A percentile compares a stretch with the other conserved stretches of the same genome.
Conservation (phyloP, 1,284 basidiomycete genomes). For the Sanghuangporus baumii region DNA sequence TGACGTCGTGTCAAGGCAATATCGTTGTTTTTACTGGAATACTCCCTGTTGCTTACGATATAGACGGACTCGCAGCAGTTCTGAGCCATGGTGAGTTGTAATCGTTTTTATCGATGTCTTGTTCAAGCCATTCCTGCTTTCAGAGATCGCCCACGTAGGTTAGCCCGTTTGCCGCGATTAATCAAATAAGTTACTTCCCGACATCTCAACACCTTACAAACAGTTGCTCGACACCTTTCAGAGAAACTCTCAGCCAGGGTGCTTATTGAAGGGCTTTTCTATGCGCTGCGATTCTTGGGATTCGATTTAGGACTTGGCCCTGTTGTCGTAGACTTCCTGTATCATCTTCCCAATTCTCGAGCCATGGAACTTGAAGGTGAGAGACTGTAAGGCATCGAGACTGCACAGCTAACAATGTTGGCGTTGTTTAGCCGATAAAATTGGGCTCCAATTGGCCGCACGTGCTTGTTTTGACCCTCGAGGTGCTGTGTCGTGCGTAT, state of each 20-base stretch:
- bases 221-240: conserved; percentile 72
- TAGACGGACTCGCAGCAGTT: conserved; percentile 82
- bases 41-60: conserved; percentile 72
- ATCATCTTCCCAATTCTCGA: conserved; percentile 81
- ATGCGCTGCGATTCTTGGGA: conserved; percentile 47
- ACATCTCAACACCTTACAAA: neutral
- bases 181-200: neutral
- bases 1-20: conserved; percentile 37
- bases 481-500: conserved; percentile 61
- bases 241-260: conserved; percentile 63
- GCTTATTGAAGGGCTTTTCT: conserved; percentile 44
- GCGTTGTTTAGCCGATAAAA: conserved; percentile 56
- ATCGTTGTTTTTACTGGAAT: conserved; percentile 92
- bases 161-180: conserved; percentile 22
- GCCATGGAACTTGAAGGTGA: conserved; percentile 76
- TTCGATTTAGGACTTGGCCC: conserved; percentile 47
- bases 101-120: neutral
- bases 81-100: conserved; percentile 69
- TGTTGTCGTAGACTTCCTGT: conserved; percentile 47
- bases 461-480: conserved; percentile 79
- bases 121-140: neutral
- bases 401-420: neutral
- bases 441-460: conserved; percentile 69
- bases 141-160: conserved; percentile 87
- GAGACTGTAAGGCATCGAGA: conserved; percentile 5